Evolutionary conservation across 306 rosid species (phyloP), one percentile per base, ranked within the genome.

Genomic region (Cotoneaster glaucophyllus): DNA sequence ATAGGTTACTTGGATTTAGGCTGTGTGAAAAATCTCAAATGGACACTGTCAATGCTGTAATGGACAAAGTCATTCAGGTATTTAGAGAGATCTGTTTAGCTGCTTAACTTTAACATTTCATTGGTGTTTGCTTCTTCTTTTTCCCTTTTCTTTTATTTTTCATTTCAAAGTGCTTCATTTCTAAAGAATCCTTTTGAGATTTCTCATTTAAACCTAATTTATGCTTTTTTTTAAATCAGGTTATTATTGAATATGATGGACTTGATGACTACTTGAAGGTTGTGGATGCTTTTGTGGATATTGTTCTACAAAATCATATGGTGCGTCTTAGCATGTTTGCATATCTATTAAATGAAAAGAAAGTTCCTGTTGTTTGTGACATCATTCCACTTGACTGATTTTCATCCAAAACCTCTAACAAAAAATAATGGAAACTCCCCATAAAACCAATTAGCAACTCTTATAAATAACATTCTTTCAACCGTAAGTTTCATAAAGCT

Each of bases 1-100:
- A 90, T 90, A 90, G 96, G 79, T 86, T 95, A 83, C 92, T 92
- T 67, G 98, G 98, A 64, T 85, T 95, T 83, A 92, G 96, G 96
- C 86, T 95, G 58, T 82, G 88, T 76, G 98, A 92, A 78, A 77
- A 73, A 77, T 85, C 82, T 67, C 79, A 82, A 18, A 76, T 64
- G 70, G 89, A 83, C 58, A 70, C 81, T 71, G 77, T 82, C 78
- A 83, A 57, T 80, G 82, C 74, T 64, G 96, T 90, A 81, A 73
- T 87, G 43, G 91, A 92, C 73, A 84, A 84, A 81, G 82, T 89
- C 81, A 78, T 86, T 74, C 88, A 90, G 98, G 97, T 92, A 76
- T 65, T 39, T 81, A 65, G 71, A 69, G 58, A 53, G 78, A 69
- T 84, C 78, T 31, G 18, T 57, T 80, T 25, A 78, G 45, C 82